These are phyloP conservation scores for Blastocystis sp. DNA, from an alignment of 352 stramenopile species.

Conservation along the genomic window DNA sequence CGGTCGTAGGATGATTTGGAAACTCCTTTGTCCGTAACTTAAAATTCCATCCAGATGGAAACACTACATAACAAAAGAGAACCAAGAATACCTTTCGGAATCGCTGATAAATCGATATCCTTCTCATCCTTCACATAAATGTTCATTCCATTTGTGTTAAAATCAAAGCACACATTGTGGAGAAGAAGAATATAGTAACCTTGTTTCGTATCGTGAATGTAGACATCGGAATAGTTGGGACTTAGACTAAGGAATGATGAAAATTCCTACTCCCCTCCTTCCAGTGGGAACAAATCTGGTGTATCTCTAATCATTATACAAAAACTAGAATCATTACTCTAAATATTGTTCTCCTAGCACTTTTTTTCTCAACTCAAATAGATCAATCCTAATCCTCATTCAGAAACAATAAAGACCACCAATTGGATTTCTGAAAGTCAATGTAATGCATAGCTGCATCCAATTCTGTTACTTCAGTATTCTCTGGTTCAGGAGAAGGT, in stretches of 20 bases:
- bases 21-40: not conserved
- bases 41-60: conserved; percentile 1
- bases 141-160: conserved; percentile 30
- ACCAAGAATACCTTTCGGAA: conserved; percentile 16
- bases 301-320: conserved; percentile 4
- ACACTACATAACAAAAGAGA: conserved; percentile 2
- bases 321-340: not conserved
- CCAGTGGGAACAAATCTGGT: not conserved
- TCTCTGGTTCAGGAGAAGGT: not conserved
- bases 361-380: conserved; percentile 43
- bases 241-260: not conserved
- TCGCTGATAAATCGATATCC: not conserved
- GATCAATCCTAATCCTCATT: not conserved
- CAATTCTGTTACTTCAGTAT: not conserved
- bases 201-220: conserved; percentile 43
- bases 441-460: conserved; percentile 61
- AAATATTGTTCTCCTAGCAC: conserved; percentile 34
- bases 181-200: conserved; percentile 57
- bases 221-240: conserved; percentile 1
- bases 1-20: not conserved
- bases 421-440: conserved; percentile 48
- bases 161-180: conserved; percentile 52
- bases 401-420: not conserved
- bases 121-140: conserved; percentile 29
- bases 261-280: not conserved